A percentile compares a stretch with the other conserved stretches of the same genome.
phyloP scores from a whole-genome alignment of 345 rosid species.

The Aurinia saxatilis region DNA sequence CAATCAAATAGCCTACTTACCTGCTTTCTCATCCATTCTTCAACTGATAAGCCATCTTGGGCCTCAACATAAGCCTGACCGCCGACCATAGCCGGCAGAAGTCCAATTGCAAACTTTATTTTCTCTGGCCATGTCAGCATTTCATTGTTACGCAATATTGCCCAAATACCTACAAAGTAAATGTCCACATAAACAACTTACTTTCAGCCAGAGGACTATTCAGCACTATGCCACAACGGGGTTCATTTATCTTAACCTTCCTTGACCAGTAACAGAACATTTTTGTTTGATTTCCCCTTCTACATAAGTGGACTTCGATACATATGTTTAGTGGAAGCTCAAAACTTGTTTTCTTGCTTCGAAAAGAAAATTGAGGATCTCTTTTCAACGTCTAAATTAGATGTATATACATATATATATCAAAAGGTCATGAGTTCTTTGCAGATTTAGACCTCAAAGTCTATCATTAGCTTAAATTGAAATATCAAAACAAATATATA shows the following conservation, averaged over 20 bases:
- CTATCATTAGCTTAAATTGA: neutral
- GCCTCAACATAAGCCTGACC: constrained; percentile 94
- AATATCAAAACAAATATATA: neutral
- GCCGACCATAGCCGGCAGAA: constrained; percentile 87
- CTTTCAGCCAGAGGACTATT: neutral
- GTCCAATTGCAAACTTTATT: constrained; percentile 92
- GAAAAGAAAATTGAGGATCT: neutral
- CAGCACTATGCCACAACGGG: neutral
- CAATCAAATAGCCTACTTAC: constrained; percentile 26
- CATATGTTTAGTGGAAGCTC: neutral
- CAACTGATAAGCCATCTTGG: constrained; percentile 78
- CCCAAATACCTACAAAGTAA: constrained; percentile 63
- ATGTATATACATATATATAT: neutral
- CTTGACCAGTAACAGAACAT: neutral
- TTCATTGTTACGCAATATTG: constrained; percentile 81
- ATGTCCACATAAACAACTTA: constrained; percentile 7
- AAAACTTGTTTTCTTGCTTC: neutral
- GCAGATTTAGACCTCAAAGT: neutral
- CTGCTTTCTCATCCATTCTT: constrained; percentile 92
- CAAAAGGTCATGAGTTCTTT: neutral
- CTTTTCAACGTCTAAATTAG: neutral
- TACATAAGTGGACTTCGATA: neutral
- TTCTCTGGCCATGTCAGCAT: constrained; percentile 99
- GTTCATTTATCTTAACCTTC: neutral
- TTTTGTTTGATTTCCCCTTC: neutral